Conservation (phyloP, 2,329 filamentous ascomycete species). For the Amphichorda felina region DNA sequence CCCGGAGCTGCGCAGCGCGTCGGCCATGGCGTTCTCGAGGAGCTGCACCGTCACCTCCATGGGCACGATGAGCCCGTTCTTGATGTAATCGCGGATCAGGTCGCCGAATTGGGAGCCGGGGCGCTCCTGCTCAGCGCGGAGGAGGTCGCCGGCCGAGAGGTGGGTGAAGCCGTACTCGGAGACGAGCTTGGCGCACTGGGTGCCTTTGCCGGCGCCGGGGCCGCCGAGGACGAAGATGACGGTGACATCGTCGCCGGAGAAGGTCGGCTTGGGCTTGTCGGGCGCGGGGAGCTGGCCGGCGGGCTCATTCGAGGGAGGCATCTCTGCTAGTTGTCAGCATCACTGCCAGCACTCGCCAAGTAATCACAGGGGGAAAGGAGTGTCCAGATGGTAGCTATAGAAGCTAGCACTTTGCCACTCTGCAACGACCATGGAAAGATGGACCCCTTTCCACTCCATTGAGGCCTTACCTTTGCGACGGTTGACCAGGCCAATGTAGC, state of each 20-base stretch:
- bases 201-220: constrained; percentile 91
- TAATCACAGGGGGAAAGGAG: too few relatives aligned
- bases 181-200: constrained; percentile 84
- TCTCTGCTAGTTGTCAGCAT: background rate
- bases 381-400: too few relatives aligned
- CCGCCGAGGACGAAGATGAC: constrained; percentile 95
- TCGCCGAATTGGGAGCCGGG: constrained; percentile 80
- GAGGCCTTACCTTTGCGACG: constrained; percentile 38
- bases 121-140: constrained; percentile 87
- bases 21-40: constrained; percentile 85
- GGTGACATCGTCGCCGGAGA: constrained; percentile 67
- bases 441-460: too few relatives aligned
- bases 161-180: constrained; percentile 84
- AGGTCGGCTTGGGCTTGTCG: constrained; percentile 41
- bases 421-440: too few relatives aligned
- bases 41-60: constrained; percentile 95
- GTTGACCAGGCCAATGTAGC: constrained; percentile 38
- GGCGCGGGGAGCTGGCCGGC: constrained; percentile 1
- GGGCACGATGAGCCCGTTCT: constrained; percentile 90
- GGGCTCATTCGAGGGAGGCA: too few relatives aligned
- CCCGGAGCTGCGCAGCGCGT: constrained; percentile 41
- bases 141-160: constrained; percentile 82
- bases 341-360: too few relatives aligned
- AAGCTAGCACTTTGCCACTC: too few relatives aligned
- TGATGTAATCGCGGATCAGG: constrained; percentile 88